Conservation (phyloP, 2,329 filamentous ascomycete genomes). For the Fusarium nodosum region DNA sequence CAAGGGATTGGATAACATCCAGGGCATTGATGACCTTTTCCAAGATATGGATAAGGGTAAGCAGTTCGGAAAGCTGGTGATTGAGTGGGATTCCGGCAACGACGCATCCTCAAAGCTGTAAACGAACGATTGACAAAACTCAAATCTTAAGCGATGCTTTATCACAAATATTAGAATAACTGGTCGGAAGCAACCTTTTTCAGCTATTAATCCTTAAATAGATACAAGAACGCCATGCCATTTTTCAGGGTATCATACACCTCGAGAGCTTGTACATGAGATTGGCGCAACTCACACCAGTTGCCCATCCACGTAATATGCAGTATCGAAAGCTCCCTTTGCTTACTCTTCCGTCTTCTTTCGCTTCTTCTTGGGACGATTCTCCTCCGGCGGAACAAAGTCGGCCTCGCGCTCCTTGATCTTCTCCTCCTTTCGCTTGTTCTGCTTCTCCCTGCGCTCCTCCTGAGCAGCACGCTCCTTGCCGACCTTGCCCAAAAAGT, state of each 20-base stretch:
- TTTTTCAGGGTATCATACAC: conserved; percentile 51
- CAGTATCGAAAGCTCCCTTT: conserved; percentile 28
- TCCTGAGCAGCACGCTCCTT: conserved; percentile 87
- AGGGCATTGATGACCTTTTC: conserved; percentile 86
- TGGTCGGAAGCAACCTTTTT: conserved; percentile 16
- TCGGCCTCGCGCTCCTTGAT: conserved; percentile 86
- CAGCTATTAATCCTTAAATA: conserved; percentile 34
- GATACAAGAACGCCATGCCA: conserved; percentile 45
- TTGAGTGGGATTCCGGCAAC: conserved; percentile 70
- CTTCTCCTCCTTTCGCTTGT: conserved; percentile 89
- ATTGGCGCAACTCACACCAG: conserved; percentile 41
- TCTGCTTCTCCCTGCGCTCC: conserved; percentile 86
- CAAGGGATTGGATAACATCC: conserved; percentile 79
- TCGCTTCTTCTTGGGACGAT: conserved; percentile 73
- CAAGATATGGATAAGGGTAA: conserved; percentile 86
- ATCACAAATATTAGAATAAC: neutral
- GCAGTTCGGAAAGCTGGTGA: conserved; percentile 94
- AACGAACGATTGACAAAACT: neutral
- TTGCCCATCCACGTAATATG: conserved; percentile 34
- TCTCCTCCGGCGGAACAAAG: conserved; percentile 88
- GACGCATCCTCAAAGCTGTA: conserved; percentile 59
- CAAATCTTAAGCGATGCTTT: neutral
- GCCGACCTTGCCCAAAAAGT: conserved; percentile 92
- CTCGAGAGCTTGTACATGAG: conserved; percentile 41
- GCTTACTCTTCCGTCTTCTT: conserved; percentile 63